These are phyloP conservation scores for Jacaranda mimosifolia DNA, from an alignment of 257 asterid species.

Conservation along the genomic window DNA sequence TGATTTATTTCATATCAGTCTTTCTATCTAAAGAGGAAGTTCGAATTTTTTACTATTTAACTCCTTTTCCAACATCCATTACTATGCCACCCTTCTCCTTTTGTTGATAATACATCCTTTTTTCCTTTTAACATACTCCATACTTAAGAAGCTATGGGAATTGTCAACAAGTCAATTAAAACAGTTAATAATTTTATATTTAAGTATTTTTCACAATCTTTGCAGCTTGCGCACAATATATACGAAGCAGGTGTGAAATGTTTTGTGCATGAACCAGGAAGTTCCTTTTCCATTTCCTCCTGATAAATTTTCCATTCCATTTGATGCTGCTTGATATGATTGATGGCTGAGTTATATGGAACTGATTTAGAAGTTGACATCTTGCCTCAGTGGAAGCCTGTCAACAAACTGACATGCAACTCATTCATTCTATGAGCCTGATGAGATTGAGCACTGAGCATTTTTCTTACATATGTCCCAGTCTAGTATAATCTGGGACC, in stretches of 20 bases:
- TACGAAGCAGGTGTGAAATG: conserved; percentile 93
- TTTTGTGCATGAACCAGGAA: conserved; percentile 99
- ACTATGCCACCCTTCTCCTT: background rate
- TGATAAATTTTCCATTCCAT: conserved; percentile 18
- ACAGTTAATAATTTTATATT: background rate
- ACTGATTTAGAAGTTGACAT: background rate
- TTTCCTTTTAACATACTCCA: background rate
- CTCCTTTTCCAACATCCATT: background rate
- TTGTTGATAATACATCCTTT: background rate
- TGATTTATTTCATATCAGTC: conserved; percentile 13
- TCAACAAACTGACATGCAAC: too few relatives aligned
- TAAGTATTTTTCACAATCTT: conserved; percentile 22
- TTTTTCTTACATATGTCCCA: too few relatives aligned
- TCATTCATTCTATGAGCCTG: too few relatives aligned
- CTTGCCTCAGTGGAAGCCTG: too few relatives aligned
- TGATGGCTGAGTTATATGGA: background rate
- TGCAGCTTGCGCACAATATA: conserved; percentile 90
- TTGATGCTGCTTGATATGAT: conserved; percentile 27
- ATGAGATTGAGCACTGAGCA: too few relatives aligned
- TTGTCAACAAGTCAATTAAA: background rate
- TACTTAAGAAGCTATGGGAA: background rate
- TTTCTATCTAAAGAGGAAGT: background rate
- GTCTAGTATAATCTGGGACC: too few relatives aligned
- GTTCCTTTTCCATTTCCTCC: conserved; percentile 41
- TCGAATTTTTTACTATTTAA: conserved; percentile 6